Evolutionary conservation across 352 stramenopile genomes (phyloP), one percentile per base, ranked within the genome.

Genomic region (Phytophthora kernoviae): DNA sequence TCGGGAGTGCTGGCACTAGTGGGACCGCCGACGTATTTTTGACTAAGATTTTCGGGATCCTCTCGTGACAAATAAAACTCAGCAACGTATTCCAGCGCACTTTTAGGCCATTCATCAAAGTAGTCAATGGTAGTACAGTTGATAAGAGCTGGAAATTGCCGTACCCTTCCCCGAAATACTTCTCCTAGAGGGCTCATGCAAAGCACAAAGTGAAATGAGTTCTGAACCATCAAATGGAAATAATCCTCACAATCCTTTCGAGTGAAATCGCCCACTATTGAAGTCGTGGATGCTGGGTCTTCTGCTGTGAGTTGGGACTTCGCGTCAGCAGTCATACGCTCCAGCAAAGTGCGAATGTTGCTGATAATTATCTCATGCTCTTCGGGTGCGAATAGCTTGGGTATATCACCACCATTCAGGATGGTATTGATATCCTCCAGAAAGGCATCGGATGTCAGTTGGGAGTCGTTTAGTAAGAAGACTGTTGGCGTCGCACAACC

Each of bases 111-210:
- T 44, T 91, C 88, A n/a, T 94, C 77, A 55, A 98, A 98, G 73
- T 84, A 98, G 47, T 97, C 88, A 39, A 97, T 97, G 0, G 92
- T 98, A 18, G 86, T 97, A 62, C 93, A 98, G 62, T 98, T 98
- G 26, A 98, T 87, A 4, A 98, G 62, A 5, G 91, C 92, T 14
- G 94, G 94, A 22, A 98, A 98, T 61, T 96, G 93, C 2, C 92
- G 80, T 17, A 98, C 80, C 2, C 88, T 79, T 2, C 71, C 77
- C 0, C 91, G 87, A 62, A 98, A 98, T 5, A 59, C 48, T 39
- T 93, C 79, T 14, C 79, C 73, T 15, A 89, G 80, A 1, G 91
- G 94, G 11, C 81, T 94, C 59, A 98, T 87, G 37, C 89, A 97
- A 5, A 98, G 59, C n/a, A 97, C 86, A 22, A 98, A 73, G 59